Evolutionary conservation across 2,329 filamentous ascomycete genomes (phyloP).

Genomic region (Chaetomiaceae sp.): DNA sequence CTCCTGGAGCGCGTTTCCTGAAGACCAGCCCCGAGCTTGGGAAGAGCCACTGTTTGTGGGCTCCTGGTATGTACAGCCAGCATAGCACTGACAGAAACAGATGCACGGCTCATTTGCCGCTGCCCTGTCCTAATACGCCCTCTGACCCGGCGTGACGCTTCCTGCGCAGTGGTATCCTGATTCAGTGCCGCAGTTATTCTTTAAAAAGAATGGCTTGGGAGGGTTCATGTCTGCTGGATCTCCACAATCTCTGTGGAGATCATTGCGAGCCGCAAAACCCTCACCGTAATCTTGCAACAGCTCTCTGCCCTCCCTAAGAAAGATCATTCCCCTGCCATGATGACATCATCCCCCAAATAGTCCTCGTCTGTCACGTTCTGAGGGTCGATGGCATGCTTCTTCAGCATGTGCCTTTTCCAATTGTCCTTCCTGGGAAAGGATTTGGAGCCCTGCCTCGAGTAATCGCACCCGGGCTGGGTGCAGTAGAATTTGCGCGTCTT

Average conservation of each 20-base stretch:
- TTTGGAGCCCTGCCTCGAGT: constrained; percentile 52
- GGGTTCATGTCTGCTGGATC: not conserved
- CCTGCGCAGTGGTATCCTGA: not conserved
- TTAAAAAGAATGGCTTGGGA: not conserved
- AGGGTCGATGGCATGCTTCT: constrained; percentile 44
- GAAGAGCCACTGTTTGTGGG: no score
- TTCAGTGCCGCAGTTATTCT: not conserved
- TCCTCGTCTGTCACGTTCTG: constrained; percentile 42
- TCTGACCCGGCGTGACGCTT: not conserved
- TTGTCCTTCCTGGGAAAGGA: constrained; percentile 59
- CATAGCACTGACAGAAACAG: no score
- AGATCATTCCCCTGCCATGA: constrained; percentile 26
- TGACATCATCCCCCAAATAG: constrained; percentile 34
- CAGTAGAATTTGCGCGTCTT: constrained; percentile 59
- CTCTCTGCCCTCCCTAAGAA: not conserved
- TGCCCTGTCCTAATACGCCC: not conserved
- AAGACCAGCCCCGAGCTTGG: no score
- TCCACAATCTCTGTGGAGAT: not conserved
- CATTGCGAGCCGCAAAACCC: no score
- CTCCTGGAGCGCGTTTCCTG: no score
- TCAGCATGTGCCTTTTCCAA: constrained; percentile 58
- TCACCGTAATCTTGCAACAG: not conserved
- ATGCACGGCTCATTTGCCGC: not conserved
- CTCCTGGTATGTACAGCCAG: no score
- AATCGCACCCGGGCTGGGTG: constrained; percentile 48